These are phyloP conservation scores for Hippophae rhamnoides DNA, from an alignment of 306 rosid genomes.

Conservation along the genomic window DNA sequence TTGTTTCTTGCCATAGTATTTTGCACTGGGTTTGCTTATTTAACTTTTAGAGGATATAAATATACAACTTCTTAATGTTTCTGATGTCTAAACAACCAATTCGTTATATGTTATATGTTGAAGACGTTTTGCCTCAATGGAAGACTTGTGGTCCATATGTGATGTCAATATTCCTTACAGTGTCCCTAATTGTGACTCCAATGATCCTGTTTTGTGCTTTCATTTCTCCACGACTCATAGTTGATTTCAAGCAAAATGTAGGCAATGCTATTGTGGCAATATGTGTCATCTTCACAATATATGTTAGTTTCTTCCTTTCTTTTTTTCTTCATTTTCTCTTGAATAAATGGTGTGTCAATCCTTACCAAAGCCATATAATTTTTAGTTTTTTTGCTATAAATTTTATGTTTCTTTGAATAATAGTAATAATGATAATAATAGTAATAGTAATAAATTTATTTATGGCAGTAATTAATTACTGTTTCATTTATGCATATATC, in stretches of 20 bases:
- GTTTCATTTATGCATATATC: neutral
- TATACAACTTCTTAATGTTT: neutral
- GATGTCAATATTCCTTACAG: conserved; percentile 26
- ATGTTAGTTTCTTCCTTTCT: conserved; percentile 23
- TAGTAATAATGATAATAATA: too few relatives aligned
- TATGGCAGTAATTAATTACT: neutral
- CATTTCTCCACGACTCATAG: conserved; percentile 17
- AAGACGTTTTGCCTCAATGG: conserved; percentile 31
- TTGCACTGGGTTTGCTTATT: neutral
- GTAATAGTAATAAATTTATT: neutral
- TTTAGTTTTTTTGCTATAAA: neutral
- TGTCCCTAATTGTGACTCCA: conserved; percentile 29
- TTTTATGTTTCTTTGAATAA: neutral
- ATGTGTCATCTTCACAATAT: conserved; percentile 15
- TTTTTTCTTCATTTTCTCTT: neutral
- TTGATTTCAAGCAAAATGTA: conserved; percentile 8
- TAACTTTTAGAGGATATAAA: neutral
- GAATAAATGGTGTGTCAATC: neutral
- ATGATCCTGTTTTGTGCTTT: conserved; percentile 26
- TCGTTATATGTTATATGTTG: neutral
- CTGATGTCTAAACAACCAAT: neutral
- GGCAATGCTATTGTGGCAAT: conserved; percentile 20
- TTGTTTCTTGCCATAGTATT: neutral
- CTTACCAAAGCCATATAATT: neutral
- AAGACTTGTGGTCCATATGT: conserved; percentile 33